Percentiles rank a stretch among this genome's conserved stretches.
Evolutionary conservation across 306 rosid genomes (phyloP).

Genomic region (Gastrolobium bilobum): DNA sequence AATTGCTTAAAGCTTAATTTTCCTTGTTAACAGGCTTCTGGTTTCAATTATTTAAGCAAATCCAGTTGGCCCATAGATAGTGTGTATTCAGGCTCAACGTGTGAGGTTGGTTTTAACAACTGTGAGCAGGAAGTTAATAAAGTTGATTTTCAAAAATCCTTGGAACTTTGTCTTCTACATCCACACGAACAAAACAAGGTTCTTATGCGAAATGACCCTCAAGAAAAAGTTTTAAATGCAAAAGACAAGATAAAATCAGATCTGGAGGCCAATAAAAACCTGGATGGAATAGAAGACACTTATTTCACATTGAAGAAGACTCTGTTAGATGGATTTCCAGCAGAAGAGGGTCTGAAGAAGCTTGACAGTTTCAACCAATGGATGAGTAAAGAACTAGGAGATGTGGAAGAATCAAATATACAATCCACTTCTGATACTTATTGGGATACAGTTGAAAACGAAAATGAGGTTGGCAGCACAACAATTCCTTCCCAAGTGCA

Average conservation of each 20-base stretch:
- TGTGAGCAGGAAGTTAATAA: conserved; percentile 51
- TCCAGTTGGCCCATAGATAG: conserved; percentile 59
- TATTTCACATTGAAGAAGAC: conserved; percentile 54
- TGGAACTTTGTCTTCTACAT: conserved; percentile 45
- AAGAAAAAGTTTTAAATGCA: conserved; percentile 46
- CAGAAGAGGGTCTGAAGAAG: conserved; percentile 73
- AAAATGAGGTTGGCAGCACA: conserved; percentile 62
- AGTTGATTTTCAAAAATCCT: conserved; percentile 53
- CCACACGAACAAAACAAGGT: conserved; percentile 45
- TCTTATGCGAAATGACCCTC: conserved; percentile 51
- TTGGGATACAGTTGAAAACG: conserved; percentile 78
- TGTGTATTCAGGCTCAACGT: conserved; percentile 42
- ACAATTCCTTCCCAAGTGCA: conserved; percentile 64
- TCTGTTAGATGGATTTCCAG: conserved; percentile 54
- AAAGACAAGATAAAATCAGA: conserved; percentile 53
- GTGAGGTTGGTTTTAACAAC: conserved; percentile 48
- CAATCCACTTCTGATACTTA: conserved; percentile 65
- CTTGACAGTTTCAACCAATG: conserved; percentile 87
- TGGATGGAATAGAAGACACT: conserved; percentile 57
- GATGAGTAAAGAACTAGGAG: conserved; percentile 88
- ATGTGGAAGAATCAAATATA: conserved; percentile 68
- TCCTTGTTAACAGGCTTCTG: conserved; percentile 57
- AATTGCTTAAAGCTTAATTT: conserved; percentile 40
- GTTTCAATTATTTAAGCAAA: conserved; percentile 47
- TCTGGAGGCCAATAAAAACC: conserved; percentile 52